Base-by-base conservation (phyloP, 495 filamentous ascomycete genomes). In the Astrothelium macrocarpum region DNA sequence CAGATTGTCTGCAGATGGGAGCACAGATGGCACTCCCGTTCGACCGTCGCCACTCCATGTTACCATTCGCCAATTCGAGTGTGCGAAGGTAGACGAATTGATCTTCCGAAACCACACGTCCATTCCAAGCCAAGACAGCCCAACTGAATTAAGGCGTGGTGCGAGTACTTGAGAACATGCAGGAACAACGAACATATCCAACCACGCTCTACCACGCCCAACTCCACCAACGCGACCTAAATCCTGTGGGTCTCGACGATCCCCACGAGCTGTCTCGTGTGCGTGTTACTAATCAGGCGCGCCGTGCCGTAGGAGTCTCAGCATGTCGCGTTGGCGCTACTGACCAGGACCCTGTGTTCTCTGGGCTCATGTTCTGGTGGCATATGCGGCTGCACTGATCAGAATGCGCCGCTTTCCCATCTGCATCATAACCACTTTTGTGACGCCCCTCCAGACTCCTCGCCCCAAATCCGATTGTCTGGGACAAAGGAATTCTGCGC, bases 1-100 rank as follows among this genome's bases (percentile, higher is more conserved):
- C 49, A 56, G 49, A 56, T 56, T 56, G 49, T 29, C 5, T 56
- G 25, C 49, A 56, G n/a, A 28, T 25, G 49, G 20, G 49, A 56
- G 49, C 23, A 28, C 49, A 16, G 23, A 5, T 29, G 23, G 29
- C 26, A 16, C 49, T 56, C 49, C 49, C 49, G 49, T 29, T 56
- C 49, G 49, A 56, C 49, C 49, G 49, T 56, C 20, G 49, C 49
- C 29, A 26, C 49, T 56, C 23, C 49, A 56, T 28, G 23, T 28
- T 16, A 12, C 12, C 11, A n/a, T 56, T 49, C 5, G 29, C 29
- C 9, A 29, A 28, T 29, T 28, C 25, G 20, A 11, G 25, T 49
- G 5, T 12, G n/a, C 14, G 14, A 49, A n/a, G 0, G 18, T 42
- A 42, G 36, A 42, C 36, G n/a, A n/a, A n/a, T n/a, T n/a, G n/a